Conservation (phyloP, 306 rosid genomes). For the Senna tora region DNA sequence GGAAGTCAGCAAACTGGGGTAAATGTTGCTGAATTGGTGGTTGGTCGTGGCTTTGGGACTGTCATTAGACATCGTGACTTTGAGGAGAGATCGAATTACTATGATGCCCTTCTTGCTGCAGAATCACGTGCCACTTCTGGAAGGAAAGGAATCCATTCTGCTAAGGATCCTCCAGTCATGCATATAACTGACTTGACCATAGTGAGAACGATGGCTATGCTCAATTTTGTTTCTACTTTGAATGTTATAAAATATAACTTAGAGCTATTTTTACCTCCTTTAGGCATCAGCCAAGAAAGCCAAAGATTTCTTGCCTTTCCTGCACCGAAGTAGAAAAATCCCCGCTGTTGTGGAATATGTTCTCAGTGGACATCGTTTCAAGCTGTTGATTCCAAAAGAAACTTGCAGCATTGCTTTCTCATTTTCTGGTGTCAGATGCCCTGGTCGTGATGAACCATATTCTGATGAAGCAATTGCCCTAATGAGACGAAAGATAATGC, state of each 20-base stretch:
- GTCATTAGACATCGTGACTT: conserved; percentile 96
- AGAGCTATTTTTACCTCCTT: conserved; percentile 26
- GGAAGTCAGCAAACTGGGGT: conserved; percentile 65
- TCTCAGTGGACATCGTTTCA: conserved; percentile 98
- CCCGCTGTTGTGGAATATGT: conserved; percentile 98
- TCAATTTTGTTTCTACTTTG: conserved; percentile 18
- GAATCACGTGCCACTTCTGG: conserved; percentile 83
- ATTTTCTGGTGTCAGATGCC: conserved; percentile 94
- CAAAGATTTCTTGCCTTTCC: conserved; percentile 87
- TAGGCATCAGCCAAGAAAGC: conserved; percentile 92
- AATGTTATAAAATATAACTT: conserved; percentile 14
- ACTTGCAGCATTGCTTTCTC: conserved; percentile 96
- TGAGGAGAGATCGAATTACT: conserved; percentile 91
- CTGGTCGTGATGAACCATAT: conserved; percentile 92
- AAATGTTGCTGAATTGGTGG: conserved; percentile 75
- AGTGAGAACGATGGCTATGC: conserved; percentile 50
- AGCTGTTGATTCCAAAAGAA: conserved; percentile 94
- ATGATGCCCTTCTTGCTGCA: conserved; percentile 96
- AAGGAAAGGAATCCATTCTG: conserved; percentile 89
- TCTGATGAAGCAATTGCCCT: conserved; percentile 94
- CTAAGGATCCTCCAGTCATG: conserved; percentile 96
- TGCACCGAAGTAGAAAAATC: conserved; percentile 80
- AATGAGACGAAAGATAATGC: conserved; percentile 98
- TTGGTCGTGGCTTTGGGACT: conserved; percentile 89
- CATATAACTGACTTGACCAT: conserved; percentile 86